phyloP scores from a whole-genome alignment of 768 basidiomycete genomes.

The Leccinum sublutescens region DNA sequence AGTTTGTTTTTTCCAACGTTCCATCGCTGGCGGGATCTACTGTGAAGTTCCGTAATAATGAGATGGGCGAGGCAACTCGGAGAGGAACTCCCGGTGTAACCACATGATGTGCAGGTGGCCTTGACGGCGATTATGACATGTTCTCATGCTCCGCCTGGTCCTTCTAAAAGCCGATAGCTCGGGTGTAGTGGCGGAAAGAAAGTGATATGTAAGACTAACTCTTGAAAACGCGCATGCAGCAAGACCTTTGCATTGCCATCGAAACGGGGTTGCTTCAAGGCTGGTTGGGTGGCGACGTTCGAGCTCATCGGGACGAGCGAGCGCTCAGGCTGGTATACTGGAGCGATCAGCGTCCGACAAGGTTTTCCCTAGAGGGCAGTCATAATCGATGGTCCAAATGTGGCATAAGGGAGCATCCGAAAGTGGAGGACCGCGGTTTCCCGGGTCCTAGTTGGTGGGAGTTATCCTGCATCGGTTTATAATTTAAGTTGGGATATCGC shows the following conservation, averaged over 20 bases:
- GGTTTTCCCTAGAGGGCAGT: slow-evolving; percentile 5
- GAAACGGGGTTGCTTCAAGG: background rate
- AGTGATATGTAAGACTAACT: background rate
- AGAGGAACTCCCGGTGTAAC: background rate
- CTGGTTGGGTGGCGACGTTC: background rate
- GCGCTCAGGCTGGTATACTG: background rate
- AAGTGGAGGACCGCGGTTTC: slow-evolving; percentile 6
- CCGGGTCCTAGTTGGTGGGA: slow-evolving; percentile 8
- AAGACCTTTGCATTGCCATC: background rate
- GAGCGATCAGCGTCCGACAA: slow-evolving; percentile 1
- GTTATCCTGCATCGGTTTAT: background rate
- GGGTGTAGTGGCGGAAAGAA: background rate
- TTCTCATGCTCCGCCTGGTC: background rate
- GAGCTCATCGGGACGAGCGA: background rate
- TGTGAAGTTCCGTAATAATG: slow-evolving; percentile 1
- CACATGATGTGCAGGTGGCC: background rate
- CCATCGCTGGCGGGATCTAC: background rate
- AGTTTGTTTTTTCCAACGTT: background rate
- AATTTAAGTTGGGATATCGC: slow-evolving; percentile 22
- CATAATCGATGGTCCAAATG: slow-evolving; percentile 9
- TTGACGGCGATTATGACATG: slow-evolving; percentile 3
- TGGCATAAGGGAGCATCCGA: slow-evolving; percentile 19
- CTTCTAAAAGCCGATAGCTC: background rate
- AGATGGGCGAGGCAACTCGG: too few species aligned
- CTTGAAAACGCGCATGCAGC: background rate